Percentiles rank a stretch among this genome's conserved stretches.
phyloP scores from a whole-genome alignment of 2,329 filamentous ascomycete species.

The Paecilomyces fulvus region DNA sequence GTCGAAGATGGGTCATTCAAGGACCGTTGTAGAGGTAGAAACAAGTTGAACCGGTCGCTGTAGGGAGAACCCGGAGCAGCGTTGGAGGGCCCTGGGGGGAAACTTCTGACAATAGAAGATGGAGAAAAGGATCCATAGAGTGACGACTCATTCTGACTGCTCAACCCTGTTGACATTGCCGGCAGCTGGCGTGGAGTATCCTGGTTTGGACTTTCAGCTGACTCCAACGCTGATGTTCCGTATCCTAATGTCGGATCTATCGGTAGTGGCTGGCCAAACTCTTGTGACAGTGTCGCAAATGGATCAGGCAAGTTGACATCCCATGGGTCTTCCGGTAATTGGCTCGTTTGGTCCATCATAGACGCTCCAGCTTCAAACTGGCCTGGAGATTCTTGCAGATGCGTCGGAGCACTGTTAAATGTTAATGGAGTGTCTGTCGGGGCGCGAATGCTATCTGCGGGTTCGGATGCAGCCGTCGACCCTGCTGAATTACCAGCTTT shows the following conservation, averaged over 20 bases:
- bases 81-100: conserved; percentile 14
- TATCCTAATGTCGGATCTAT: conserved; percentile 12
- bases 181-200: not conserved
- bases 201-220: conserved; percentile 6
- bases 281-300: conserved; percentile 14
- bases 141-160: conserved; percentile 7
- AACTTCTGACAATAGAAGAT: conserved; percentile 24
- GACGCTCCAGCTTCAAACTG: not conserved
- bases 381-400: not conserved
- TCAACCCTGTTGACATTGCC: not conserved
- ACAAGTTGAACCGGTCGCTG: conserved; percentile 7
- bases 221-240: conserved; percentile 10
- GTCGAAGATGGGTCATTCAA: conserved; percentile 45
- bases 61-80: not conserved
- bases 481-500: not conserved
- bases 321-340: conserved; percentile 24
- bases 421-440: not conserved
- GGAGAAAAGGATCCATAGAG: conserved; percentile 22
- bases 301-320: conserved; percentile 23
- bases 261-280: conserved; percentile 5
- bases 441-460: not conserved
- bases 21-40: conserved; percentile 29
- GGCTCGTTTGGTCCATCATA: conserved; percentile 9
- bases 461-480: not conserved
- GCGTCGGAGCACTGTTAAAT: conserved; percentile 4